Base-by-base conservation (phyloP, 306 rosid species). In the Luffa aegyptiaca region DNA sequence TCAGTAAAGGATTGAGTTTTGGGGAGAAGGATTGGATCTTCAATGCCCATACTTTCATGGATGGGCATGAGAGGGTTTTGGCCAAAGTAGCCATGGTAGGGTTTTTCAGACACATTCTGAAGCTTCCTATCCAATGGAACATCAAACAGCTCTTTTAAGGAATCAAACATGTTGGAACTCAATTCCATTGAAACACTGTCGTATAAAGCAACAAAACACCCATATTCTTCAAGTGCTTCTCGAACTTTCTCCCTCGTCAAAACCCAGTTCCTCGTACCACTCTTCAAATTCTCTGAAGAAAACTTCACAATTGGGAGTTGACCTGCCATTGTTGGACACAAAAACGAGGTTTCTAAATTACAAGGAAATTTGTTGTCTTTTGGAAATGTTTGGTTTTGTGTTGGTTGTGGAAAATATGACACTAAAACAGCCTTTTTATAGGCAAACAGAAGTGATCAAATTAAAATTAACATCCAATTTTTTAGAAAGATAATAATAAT, bases 21-120 rank as follows among this genome's bases (percentile, higher is more conserved):
- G 5, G 88, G 62, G 3, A 33, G 20, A 8, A 46, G 57, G 26
- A 20, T 21, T 1, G 90, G 86, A 37, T 80, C 53, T 74, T 85
- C 88, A 20, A 87, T 87, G 31, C 90, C 90, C 82, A 87, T 39
- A 78, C 88, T 87, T 82, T 87, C 90, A 75, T 87, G 90, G 79
- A 87, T 86, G 17, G 90, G 90, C 39, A 87, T 21, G 0, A 37
- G 53, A 18, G 83, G 87, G 49, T 83, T 80, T 62, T 85, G 85
- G 12, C 88, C 90, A 37, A 87, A 84, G 51, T 87, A 85, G 20
- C 90, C 90, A 74, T 79, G 85, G 45, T 79, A 76, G 36, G 88
- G 84, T 52, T 85, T 87, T n/a, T 83, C 86, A 44, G 85, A 85
- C 36, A 81, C 84, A 75, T 85, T 87, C 33, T 71, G 58, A 86